Percentiles rank a stretch among this genome's conserved stretches.
These are phyloP conservation scores for Pichia phayaonensis DNA, from an alignment of 805 yeast species.

Conservation along the genomic window DNA sequence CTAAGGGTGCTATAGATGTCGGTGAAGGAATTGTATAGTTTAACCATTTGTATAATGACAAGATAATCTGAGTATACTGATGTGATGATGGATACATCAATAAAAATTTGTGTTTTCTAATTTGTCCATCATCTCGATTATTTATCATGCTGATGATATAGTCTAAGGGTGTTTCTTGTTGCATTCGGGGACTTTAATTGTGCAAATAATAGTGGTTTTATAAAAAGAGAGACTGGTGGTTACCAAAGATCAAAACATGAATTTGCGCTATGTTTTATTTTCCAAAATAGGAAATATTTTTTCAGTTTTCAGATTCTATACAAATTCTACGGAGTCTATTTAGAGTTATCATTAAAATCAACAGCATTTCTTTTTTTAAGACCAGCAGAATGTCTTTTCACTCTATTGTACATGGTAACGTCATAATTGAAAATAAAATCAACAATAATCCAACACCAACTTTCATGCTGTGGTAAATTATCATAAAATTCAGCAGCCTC, in stretches of 20 bases:
- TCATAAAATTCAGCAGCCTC: conserved; percentile 78
- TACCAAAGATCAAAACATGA: not conserved
- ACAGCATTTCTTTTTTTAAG: conserved; percentile 27
- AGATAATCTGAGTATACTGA: not conserved
- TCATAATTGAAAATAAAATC: conserved; percentile 63
- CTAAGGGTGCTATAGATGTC: not conserved
- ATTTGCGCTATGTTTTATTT: not conserved
- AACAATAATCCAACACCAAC: conserved; percentile 73
- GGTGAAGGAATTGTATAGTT: not conserved
- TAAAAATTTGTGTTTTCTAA: not conserved
- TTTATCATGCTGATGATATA: not conserved
- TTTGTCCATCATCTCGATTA: not conserved
- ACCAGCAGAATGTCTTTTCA: conserved; percentile 47
- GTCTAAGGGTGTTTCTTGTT: not conserved
- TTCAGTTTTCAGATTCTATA: not conserved
- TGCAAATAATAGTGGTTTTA: not conserved
- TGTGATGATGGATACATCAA: not conserved
- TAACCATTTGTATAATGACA: not conserved
- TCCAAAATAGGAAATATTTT: not conserved
- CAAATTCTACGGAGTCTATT: conserved; percentile 7
- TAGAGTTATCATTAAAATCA: conserved; percentile 28
- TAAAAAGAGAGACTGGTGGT: not conserved
- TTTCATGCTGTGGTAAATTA: conserved; percentile 65
- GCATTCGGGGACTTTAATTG: not conserved
- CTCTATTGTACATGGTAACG: conserved; percentile 73